Base-by-base conservation (phyloP, 495 filamentous ascomycete species). In the Penicillium cataractarum region DNA sequence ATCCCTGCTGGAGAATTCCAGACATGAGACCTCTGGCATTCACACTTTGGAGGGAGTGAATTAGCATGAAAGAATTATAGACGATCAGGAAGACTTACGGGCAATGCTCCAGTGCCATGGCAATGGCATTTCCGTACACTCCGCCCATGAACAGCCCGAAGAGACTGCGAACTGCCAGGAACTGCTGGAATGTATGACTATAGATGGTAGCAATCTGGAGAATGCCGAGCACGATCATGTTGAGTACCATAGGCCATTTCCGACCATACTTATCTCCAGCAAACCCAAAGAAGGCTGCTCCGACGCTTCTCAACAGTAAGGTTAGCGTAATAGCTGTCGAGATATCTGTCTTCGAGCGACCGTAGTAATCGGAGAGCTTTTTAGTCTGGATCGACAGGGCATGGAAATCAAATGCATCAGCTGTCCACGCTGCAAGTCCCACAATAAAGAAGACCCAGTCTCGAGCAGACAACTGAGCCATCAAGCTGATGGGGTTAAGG, bases 141-240 rank as follows among this genome's bases (percentile, higher is more conserved):
- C 90, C 90, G 24, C 90, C 90, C 90, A 92, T 93, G 55, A 90
- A 89, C 56, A 93, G 75, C n/a, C 90, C 90, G 70, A 92, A 92
- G 12, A 92, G 71, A 49, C 82, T 80, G 22, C 89, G 73, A 2
- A 92, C 90, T 32, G 83, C 89, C 35, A 93, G 72, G 70, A 93
- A 92, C 67, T 88, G 79, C 55, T 80, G 68, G 70, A 90, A 92
- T 0, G 85, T 91, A 0, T 60, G 55, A 66, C 83, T 84, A 68
- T 89, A 93, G 64, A 90, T 90, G 21, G 89, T 92, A 4, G 83
- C 89, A 62, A 93, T 83, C 71, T 93, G 88, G 35, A 93, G 75
- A 4, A 86, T 62, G 8, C 86, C 83, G n/a, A 87, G 76, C 31
- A 80, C 70, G 40, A 91, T 74, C 82, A 92, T 85, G 71, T 92